phyloP scores from a whole-genome alignment of 164 flowering plant genomes.

The Litsea cubeba region DNA sequence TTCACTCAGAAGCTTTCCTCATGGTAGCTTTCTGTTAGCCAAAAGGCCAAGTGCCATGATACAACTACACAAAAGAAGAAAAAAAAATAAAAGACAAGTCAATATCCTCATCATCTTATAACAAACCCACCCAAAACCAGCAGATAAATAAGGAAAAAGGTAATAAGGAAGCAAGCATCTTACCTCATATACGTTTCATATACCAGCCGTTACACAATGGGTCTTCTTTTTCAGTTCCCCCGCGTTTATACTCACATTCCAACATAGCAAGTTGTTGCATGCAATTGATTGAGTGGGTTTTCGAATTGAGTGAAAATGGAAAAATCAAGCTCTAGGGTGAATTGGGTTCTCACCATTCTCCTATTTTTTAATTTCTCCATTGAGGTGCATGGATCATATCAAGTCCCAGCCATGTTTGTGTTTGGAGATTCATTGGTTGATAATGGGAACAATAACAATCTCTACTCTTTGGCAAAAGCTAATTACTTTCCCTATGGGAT shows the following conservation, averaged over 20 bases:
- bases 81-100: no score
- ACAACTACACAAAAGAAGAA: no score
- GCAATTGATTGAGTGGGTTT: not conserved
- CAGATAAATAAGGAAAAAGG: not conserved
- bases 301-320: not conserved
- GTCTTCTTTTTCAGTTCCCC: not conserved
- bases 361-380: not conserved
- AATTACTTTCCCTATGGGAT: slow-evolving; percentile 63
- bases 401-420: slow-evolving; percentile 54
- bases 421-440: slow-evolving; percentile 77
- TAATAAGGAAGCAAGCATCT: not conserved
- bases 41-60: no score
- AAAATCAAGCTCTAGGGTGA: not conserved
- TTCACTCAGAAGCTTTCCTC: no score
- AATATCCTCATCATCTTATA: no score
- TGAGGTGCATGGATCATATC: slow-evolving; percentile 15
- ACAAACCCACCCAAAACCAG: not conserved
- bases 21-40: no score
- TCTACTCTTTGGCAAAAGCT: slow-evolving; percentile 54
- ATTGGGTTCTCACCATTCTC: not conserved
- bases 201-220: not conserved
- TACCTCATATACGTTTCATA: not conserved
- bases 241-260: not conserved
- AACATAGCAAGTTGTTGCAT: not conserved
- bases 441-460: slow-evolving; percentile 62